Conservation (phyloP, 1,284 basidiomycete genomes). For the Austroboletus novae-zelandiae region DNA sequence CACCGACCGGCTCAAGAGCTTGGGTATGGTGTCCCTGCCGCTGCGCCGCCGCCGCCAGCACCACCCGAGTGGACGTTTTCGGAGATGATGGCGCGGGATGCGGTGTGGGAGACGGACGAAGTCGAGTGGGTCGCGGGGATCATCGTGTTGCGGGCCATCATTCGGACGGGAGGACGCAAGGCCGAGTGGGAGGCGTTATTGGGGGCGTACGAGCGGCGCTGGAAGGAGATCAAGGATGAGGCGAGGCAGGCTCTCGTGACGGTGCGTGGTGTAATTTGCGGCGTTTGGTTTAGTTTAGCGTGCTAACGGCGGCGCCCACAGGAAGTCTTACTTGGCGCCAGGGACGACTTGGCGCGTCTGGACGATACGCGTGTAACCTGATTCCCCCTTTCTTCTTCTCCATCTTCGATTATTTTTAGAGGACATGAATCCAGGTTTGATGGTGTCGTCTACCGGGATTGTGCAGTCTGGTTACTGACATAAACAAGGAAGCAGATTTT, state of each 20-base stretch:
- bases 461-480: conserved; percentile 3
- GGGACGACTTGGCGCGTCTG: conserved; percentile 44
- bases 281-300: background rate
- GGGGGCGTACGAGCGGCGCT: conserved; percentile 52
- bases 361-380: conserved; percentile 31
- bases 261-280: conserved; percentile 24
- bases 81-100: conserved; percentile 54
- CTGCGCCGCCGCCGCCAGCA: background rate
- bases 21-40: conserved; percentile 9
- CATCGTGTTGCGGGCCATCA: conserved; percentile 51
- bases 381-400: background rate
- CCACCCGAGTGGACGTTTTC: conserved; percentile 36
- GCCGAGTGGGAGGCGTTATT: conserved; percentile 51
- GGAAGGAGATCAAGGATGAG: conserved; percentile 66
- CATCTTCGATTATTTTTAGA: background rate
- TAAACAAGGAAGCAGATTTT: no score
- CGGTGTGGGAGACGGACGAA: conserved; percentile 59
- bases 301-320: conserved; percentile 11
- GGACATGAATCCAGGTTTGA: background rate
- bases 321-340: conserved; percentile 46
- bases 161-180: conserved; percentile 44
- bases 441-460: background rate
- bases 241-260: conserved; percentile 55
- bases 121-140: conserved; percentile 64
- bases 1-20: conserved; percentile 17